Percentiles rank a stretch among this genome's conserved stretches.
phyloP scores from a whole-genome alignment of 2,329 filamentous ascomycete species.

The Ploettnerulaceae sp. region DNA sequence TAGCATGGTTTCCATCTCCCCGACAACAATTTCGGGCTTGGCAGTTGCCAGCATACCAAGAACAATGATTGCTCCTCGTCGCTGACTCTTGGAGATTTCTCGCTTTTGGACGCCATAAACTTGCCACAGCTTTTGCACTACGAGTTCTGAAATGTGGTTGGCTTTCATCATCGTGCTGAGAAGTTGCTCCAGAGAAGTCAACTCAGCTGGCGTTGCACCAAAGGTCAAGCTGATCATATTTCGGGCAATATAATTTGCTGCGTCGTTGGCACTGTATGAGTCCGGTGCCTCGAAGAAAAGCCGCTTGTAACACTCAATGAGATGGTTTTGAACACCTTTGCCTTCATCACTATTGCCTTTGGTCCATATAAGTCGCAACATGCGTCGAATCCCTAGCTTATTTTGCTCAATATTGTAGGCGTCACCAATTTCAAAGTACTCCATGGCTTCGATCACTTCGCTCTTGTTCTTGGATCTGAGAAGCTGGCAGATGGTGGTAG shows the following conservation, averaged over 20 bases:
- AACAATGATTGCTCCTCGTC: constrained; percentile 90
- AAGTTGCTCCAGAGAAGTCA: constrained; percentile 92
- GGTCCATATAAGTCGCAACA: constrained; percentile 97
- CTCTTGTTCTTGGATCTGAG: constrained; percentile 95
- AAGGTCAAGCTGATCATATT: constrained; percentile 99
- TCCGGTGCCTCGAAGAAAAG: constrained; percentile 95
- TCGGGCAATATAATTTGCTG: constrained; percentile 89
- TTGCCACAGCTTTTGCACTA: constrained; percentile 92
- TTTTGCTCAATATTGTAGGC: constrained; percentile 95
- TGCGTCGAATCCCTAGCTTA: constrained; percentile 85
- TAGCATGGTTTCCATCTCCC: constrained; percentile 92
- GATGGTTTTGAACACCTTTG: constrained; percentile 92
- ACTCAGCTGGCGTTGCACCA: constrained; percentile 86
- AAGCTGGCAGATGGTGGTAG: constrained; percentile 75
- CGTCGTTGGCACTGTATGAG: constrained; percentile 79
- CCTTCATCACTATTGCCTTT: constrained; percentile 99
- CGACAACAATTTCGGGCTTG: constrained; percentile 86
- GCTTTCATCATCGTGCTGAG: constrained; percentile 97
- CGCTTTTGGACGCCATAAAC: constrained; percentile 92
- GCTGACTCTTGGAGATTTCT: constrained; percentile 86
- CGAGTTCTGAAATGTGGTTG: constrained; percentile 76
- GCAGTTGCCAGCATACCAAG: constrained; percentile 94
- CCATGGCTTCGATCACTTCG: constrained; percentile 97
- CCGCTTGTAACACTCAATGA: constrained; percentile 94
- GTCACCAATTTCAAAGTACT: constrained; percentile 93